Evolutionary conservation across 768 basidiomycete species (phyloP).

Genomic region (Auriscalpium microsporum): DNA sequence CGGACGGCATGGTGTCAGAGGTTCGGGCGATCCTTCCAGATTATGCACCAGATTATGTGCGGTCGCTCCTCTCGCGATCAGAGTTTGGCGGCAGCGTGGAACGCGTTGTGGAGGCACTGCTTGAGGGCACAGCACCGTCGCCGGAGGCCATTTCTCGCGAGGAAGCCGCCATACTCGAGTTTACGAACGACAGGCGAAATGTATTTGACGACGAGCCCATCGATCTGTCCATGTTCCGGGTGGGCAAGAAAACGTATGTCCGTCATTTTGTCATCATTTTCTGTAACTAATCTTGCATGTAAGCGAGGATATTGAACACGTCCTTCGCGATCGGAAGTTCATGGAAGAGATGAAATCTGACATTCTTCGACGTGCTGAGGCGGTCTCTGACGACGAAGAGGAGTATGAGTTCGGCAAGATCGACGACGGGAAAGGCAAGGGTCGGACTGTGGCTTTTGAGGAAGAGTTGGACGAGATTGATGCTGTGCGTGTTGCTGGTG

Average conservation of each 20-base stretch:
- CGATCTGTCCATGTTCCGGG: conserved; percentile 47
- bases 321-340: conserved; percentile 48
- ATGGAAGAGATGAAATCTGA: conserved; percentile 76
- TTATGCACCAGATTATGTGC: conserved; percentile 45
- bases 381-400: conserved; percentile 46
- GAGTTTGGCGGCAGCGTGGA: conserved; percentile 45
- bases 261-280: conserved; percentile 21
- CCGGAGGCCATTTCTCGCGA: conserved; percentile 21
- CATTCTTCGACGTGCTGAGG: conserved; percentile 71
- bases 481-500: conserved; percentile 43
- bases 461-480: conserved; percentile 44
- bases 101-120: conserved; percentile 57
- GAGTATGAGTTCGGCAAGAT: conserved; percentile 33
- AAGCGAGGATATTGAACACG: conserved; percentile 38
- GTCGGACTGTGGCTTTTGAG: conserved; percentile 35
- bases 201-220: conserved; percentile 68
- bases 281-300: conserved; percentile 1
- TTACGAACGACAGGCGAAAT: conserved; percentile 49
- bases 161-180: conserved; percentile 17
- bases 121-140: conserved; percentile 61
- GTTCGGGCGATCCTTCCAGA: conserved; percentile 74
- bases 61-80: conserved; percentile 42
- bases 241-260: conserved; percentile 60
- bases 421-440: conserved; percentile 13
- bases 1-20: conserved; percentile 45